Evolutionary conservation across 1,284 basidiomycete genomes (phyloP).

Genomic region (Vanrija humicola): DNA sequence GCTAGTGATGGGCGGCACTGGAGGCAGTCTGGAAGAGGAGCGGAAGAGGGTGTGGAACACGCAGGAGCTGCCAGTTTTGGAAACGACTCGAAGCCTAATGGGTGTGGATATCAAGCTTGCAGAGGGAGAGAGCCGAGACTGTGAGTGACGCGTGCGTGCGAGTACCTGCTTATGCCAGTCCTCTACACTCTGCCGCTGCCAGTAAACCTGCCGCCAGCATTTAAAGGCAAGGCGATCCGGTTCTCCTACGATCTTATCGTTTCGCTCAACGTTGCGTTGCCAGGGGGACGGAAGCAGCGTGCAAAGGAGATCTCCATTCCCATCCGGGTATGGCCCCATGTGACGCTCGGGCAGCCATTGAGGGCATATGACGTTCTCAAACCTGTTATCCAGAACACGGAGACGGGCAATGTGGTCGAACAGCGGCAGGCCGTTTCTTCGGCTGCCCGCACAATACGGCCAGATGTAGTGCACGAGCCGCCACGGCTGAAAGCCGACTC

Average conservation of each 20-base stretch:
- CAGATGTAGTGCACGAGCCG: constrained; percentile 3
- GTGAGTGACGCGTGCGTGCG: constrained; percentile 22
- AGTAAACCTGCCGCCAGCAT: constrained; percentile 79
- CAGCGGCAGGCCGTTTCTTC: not conserved
- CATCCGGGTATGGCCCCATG: constrained; percentile 42
- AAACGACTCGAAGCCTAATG: constrained; percentile 41
- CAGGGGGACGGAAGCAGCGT: constrained; percentile 34
- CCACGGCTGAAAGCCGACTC: constrained; percentile 16
- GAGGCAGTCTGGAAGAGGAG: constrained; percentile 47
- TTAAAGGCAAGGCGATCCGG: constrained; percentile 71
- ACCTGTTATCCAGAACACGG: constrained; percentile 46
- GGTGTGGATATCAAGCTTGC: constrained; percentile 44
- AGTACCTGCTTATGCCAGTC: constrained; percentile 52
- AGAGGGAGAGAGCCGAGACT: constrained; percentile 39
- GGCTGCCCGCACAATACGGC: not conserved
- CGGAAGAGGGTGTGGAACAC: constrained; percentile 47
- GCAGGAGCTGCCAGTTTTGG: constrained; percentile 47
- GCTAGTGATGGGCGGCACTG: constrained; percentile 37
- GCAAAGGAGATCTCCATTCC: constrained; percentile 39
- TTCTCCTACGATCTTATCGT: constrained; percentile 87
- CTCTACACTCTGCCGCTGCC: constrained; percentile 73
- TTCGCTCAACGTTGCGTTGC: constrained; percentile 52
- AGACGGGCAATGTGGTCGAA: constrained; percentile 35
- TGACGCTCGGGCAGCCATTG: constrained; percentile 28
- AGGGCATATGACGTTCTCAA: constrained; percentile 42